Evolutionary conservation across 345 rosid genomes (phyloP), one percentile per base, ranked within the genome.

Genomic region (Brassica rapa): DNA sequence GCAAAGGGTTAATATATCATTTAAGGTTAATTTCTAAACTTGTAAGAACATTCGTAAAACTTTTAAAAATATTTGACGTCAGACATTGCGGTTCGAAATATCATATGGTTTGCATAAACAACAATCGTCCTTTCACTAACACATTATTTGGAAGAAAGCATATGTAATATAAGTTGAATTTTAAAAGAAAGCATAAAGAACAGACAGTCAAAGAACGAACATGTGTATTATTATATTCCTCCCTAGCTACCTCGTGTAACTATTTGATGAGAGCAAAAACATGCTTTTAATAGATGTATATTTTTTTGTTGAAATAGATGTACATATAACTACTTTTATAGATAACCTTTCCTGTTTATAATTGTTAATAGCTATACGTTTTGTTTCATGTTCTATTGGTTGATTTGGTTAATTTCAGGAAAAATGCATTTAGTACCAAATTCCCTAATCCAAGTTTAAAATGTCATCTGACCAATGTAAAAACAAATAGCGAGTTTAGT

Each of bases 201-300:
- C 63, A 25, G 63, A 11, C 15, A 60, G 15, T 60, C 63, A 60
- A 60, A 60, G 33, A 60, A 60, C 24, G 33, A 24, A 24, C 32
- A 59, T 10, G 29, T 9, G 30, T 23, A 56, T 59, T 9, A 59
- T 60, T 10, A 25, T 11, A 24, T 24, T 24, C 5, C 15, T 60
- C 63, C 12, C 15, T 24, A 60, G 63, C 63, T 24, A 59, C 63
- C 63, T 60, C n/a, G 63, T 24, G 29, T 57, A 57, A 57, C n/a
- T 57, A 21, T 21, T 57, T 57, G 62, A 23, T 21, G 29, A 57
- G 29, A 21, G 62, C 62, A 56, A 57, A 21, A 57, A 21, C 62
- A 21, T 57, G 62, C 12, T 57, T 57, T 57, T 23, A 7, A 55
- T 55, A 55, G 9, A 53, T 53, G 59, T 53, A 53, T 35, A 6